These are phyloP conservation scores for Wakefieldia striispora DNA, from an alignment of 768 basidiomycete genomes.

Conservation along the genomic window DNA sequence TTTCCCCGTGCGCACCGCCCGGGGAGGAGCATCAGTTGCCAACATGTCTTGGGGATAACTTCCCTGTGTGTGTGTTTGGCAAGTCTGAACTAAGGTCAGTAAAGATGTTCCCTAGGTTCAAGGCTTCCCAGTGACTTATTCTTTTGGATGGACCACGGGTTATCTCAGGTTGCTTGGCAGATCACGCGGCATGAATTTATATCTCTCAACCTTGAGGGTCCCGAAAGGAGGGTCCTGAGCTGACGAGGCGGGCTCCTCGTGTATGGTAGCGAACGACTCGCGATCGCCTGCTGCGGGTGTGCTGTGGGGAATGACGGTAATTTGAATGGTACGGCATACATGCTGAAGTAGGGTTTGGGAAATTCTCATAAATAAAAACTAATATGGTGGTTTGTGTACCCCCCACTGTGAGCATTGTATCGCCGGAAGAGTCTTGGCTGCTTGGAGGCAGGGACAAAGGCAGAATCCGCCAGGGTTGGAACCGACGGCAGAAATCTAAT, in stretches of 20 bases:
- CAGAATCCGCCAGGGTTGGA: background rate
- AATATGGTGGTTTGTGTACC: constrained; percentile 6
- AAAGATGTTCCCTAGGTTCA: constrained; percentile 3
- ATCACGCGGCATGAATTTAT: background rate
- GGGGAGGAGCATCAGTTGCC: constrained; percentile 1
- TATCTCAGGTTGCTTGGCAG: constrained; percentile 4
- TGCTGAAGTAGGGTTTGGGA: constrained; percentile 8
- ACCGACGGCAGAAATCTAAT: background rate
- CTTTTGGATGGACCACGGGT: background rate
- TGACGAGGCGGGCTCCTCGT: background rate
- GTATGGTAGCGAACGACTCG: background rate
- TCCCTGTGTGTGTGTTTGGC: background rate
- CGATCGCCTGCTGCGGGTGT: constrained; percentile 4
- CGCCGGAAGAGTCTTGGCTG: background rate
- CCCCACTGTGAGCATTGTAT: constrained; percentile 2
- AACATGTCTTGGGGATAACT: constrained; percentile 18
- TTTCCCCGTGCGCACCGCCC: constrained; percentile 7
- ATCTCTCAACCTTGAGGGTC: constrained; percentile 1
- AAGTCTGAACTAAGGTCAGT: constrained; percentile 5
- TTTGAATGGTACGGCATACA: constrained; percentile 2
- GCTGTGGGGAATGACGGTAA: constrained; percentile 2
- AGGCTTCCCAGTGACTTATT: background rate
- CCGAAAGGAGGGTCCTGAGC: constrained; percentile 4
- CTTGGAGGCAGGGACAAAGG: constrained; percentile 2
- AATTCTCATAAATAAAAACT: constrained; percentile 9